A percentile compares a stretch with the other conserved stretches of the same genome.
Conservation (phyloP, 2,329 filamentous ascomycete genomes). For the Stachybotrys elegans region DNA sequence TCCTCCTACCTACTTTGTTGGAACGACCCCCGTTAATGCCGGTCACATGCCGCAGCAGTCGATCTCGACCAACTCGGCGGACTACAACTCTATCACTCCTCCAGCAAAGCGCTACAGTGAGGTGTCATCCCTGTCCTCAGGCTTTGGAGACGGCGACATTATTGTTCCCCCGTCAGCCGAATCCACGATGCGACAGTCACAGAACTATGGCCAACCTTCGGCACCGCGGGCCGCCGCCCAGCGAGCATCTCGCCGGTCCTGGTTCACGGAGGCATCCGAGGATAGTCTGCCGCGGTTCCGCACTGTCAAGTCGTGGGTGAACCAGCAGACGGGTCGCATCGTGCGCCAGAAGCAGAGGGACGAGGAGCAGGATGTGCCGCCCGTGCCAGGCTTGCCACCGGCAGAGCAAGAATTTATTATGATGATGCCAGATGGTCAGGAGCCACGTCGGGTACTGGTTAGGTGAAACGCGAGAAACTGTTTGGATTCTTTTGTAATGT, state of each 20-base stretch:
- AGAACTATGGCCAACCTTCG: no score
- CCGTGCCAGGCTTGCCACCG: slow-evolving; percentile 34
- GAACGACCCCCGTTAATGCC: no score
- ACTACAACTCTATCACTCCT: no score
- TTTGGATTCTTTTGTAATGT: no score
- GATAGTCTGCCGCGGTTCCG: slow-evolving; percentile 52
- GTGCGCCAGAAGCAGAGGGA: slow-evolving; percentile 38
- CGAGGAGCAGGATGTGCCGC: slow-evolving; percentile 27
- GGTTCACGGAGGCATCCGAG: slow-evolving; percentile 48
- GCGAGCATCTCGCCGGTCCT: slow-evolving; percentile 37
- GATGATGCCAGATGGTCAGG: slow-evolving; percentile 47
- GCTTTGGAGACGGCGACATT: slow-evolving; percentile 59
- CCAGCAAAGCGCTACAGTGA: slow-evolving; percentile 44
- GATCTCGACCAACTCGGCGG: slow-evolving; percentile 8
- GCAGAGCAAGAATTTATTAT: slow-evolving; percentile 45
- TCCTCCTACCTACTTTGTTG: no score
- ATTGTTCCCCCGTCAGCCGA: slow-evolving; percentile 33
- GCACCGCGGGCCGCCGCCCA: slow-evolving; percentile 1
- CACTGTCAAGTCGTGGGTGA: slow-evolving; percentile 58
- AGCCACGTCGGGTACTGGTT: slow-evolving; percentile 37
- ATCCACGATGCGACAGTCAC: slow-evolving; percentile 3
- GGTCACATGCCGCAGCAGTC: slow-evolving; percentile 4
- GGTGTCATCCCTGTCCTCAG: slow-evolving; percentile 58
- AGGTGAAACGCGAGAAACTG: no score
- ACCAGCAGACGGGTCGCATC: slow-evolving; percentile 54